These are phyloP conservation scores for Oropetium thomaeum DNA, from an alignment of 176 grass and related monocot species.

Conservation along the genomic window DNA sequence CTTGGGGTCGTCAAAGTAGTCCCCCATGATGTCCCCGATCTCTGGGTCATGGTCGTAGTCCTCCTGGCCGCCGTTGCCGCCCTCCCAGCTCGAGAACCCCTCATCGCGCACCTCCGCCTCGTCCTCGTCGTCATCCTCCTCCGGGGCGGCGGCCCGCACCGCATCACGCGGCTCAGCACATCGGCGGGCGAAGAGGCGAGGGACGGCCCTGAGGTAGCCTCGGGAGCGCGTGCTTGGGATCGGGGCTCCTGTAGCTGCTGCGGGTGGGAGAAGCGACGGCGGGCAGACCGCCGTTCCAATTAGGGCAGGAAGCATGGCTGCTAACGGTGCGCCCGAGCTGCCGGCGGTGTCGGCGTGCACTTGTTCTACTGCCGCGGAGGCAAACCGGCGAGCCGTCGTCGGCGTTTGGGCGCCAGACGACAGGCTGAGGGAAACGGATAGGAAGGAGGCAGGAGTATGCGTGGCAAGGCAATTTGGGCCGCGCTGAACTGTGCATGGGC, in stretches of 20 bases:
- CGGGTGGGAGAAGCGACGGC: neutral
- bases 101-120: slow-evolving; percentile 15
- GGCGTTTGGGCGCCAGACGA: neutral
- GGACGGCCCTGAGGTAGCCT: neutral
- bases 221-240: neutral
- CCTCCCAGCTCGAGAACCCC: slow-evolving; percentile 20
- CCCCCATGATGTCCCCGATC: slow-evolving; percentile 74
- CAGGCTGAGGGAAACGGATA: neutral
- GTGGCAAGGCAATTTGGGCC: neutral
- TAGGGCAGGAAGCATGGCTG: slow-evolving; percentile 21
- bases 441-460: neutral
- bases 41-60: slow-evolving; percentile 79
- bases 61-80: slow-evolving; percentile 17
- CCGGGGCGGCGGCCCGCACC: neutral
- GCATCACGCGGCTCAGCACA: neutral
- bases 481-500: too few relatives aligned
- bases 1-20: slow-evolving; percentile 76
- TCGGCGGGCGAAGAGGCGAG: slow-evolving; percentile 1
- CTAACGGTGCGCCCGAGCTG: neutral
- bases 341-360: neutral
- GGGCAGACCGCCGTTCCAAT: neutral
- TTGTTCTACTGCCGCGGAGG: neutral
- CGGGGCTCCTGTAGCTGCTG: neutral
- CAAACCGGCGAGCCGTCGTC: neutral
- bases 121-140: slow-evolving; percentile 15